Conservation (phyloP, 805 yeast genomes). For the Saturnispora dispora region DNA sequence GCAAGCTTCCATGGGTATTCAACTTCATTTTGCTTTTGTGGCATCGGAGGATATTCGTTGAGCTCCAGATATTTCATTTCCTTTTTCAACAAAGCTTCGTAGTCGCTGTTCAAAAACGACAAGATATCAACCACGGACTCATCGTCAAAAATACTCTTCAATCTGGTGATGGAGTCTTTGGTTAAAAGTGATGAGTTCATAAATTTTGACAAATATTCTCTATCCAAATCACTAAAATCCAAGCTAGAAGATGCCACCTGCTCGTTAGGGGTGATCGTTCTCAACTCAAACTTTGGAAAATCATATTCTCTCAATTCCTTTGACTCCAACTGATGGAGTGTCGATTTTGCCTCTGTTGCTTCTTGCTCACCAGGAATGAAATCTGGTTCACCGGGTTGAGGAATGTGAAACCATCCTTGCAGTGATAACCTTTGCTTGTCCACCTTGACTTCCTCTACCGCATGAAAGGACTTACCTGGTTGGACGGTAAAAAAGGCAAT, state of each 20-base stretch:
- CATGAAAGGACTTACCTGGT: constrained; percentile 95
- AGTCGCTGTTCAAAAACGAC: constrained; percentile 50
- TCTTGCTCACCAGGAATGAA: constrained; percentile 77
- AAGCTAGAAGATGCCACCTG: constrained; percentile 13
- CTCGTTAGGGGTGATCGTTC: constrained; percentile 18
- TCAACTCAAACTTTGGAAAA: constrained; percentile 53
- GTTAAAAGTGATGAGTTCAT: constrained; percentile 47
- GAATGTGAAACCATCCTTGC: constrained; percentile 99
- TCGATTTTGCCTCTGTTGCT: constrained; percentile 60
- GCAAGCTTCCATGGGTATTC: constrained; percentile 80
- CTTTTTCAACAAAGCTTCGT: constrained; percentile 37
- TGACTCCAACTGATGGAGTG: constrained; percentile 71
- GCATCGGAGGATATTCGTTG: constrained; percentile 43
- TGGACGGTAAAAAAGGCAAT: constrained; percentile 92
- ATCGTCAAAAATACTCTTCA: constrained; percentile 48
- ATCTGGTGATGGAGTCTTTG: constrained; percentile 28
- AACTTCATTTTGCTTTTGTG: constrained; percentile 47
- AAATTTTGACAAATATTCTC: constrained; percentile 40
- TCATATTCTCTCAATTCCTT: constrained; percentile 71
- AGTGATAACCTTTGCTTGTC: constrained; percentile 86
- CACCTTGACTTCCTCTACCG: constrained; percentile 92
- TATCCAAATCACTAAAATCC: constrained; percentile 33
- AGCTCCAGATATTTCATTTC: constrained; percentile 51
- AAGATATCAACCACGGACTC: constrained; percentile 64
- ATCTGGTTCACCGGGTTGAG: constrained; percentile 88